A percentile compares a stretch with the other conserved stretches of the same genome.
Evolutionary conservation across 2,329 filamentous ascomycete species (phyloP).

Genomic region (Hypocrella siamensis): DNA sequence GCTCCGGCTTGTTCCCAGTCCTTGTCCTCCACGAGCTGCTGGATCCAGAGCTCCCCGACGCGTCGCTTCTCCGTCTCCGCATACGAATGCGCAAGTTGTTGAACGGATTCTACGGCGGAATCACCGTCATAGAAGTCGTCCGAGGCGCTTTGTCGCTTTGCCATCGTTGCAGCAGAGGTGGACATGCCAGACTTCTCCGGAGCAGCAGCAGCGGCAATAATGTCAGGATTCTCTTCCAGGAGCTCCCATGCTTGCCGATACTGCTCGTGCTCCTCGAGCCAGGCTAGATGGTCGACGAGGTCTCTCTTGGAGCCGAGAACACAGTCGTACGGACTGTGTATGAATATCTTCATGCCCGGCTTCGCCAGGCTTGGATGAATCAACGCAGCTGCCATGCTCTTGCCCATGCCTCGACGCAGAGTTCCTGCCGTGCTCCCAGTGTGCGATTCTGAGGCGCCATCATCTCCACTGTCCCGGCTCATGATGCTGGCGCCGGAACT

Average conservation of each 20-base stretch:
- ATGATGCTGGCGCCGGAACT: conserved; percentile 68
- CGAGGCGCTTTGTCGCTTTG: conserved; percentile 20
- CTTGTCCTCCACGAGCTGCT: conserved; percentile 59
- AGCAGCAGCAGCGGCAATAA: conserved; percentile 27
- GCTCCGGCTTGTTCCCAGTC: conserved; percentile 68
- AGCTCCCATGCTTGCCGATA: conserved; percentile 83
- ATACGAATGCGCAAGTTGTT: conserved; percentile 41
- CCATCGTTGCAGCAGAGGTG: conserved; percentile 22
- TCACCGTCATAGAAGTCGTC: conserved; percentile 64
- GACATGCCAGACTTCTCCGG: conserved; percentile 25
- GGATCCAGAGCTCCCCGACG: conserved; percentile 86
- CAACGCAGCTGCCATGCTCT: conserved; percentile 13
- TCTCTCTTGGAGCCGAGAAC: conserved; percentile 84
- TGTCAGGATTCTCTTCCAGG: conserved; percentile 74
- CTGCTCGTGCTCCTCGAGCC: conserved; percentile 68
- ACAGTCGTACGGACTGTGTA: conserved; percentile 93
- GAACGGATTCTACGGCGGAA: conserved; percentile 39
- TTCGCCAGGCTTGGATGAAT: conserved; percentile 40
- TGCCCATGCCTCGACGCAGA: conserved; percentile 12
- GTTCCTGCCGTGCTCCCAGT: conserved; percentile 18
- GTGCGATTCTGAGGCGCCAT: conserved; percentile 30
- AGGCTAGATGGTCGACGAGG: conserved; percentile 67
- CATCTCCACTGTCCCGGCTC: conserved; percentile 46
- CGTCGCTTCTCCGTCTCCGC: conserved; percentile 77
- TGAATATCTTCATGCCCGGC: conserved; percentile 60